Evolutionary conservation across 2,329 filamentous ascomycete genomes (phyloP), one percentile per base, ranked within the genome.

Genomic region (Botrytis sinoallii): DNA sequence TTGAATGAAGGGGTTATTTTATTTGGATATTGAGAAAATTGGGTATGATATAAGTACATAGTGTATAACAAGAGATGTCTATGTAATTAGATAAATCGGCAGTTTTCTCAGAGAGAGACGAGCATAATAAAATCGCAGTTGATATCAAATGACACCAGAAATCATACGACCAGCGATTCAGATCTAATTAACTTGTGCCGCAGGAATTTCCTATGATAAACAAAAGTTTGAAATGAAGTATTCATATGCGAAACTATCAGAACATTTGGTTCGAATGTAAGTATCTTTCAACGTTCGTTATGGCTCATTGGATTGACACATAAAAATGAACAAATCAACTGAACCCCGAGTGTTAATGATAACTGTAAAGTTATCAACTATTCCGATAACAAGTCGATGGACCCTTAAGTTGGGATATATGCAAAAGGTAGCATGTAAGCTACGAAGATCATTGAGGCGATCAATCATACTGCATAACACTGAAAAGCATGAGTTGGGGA

Each of bases 231-330:
- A n/a, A n/a, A 7, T 52, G 10, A 52, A 16, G 12, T 52, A 52
- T 52, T n/a, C 22, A 14, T n/a, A 52, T 2, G 4, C 10, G 1
- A 14, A 52, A n/a, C 0, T 5, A n/a, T 25, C 12, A 16, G 25
- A n/a, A n/a, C 4, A 52, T n/a, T 9, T 55, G 25, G 25, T n/a
- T 55, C 5, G 48, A 55, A 55, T 55, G 5, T 9, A 16, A 16
- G 25, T n/a, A 55, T 55, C 25, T 7, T n/a, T 52, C 12, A 52
- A 52, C 22, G 14, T n/a, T 52, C 25, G 1, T 16, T 16, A 16
- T n/a, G 5, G 25, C 14, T 55, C 25, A n/a, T 55, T 12, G 5
- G 8, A n/a, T n/a, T n/a, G 2, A 7, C 2, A 55, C 25, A 55
- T n/a, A 3, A 16, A 55, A 14, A 55, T 7, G 25, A n/a, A 55